Percentiles rank a stretch among this genome's conserved stretches.
These are phyloP conservation scores for Chrysoporthe cubensis DNA, from an alignment of 2,329 filamentous ascomycete species.

Conservation along the genomic window DNA sequence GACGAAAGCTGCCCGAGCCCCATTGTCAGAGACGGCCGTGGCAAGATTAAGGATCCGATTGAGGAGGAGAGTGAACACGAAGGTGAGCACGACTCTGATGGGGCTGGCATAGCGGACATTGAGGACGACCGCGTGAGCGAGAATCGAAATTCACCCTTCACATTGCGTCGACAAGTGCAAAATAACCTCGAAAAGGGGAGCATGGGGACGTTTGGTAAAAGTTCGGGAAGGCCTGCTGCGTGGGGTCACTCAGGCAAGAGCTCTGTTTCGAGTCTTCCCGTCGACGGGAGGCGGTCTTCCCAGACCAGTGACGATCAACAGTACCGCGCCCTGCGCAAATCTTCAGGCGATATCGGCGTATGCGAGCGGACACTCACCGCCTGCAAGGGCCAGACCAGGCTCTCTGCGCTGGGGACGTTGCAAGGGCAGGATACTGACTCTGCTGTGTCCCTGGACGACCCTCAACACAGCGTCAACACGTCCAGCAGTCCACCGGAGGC, in stretches of 20 bases:
- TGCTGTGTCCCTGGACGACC: conserved; percentile 30
- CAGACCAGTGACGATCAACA: background rate
- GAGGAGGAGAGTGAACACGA: background rate
- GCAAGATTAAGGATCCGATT: background rate
- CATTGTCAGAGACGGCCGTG: conserved; percentile 1
- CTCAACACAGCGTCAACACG: conserved; percentile 1
- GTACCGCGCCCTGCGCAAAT: background rate
- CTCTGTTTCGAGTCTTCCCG: background rate
- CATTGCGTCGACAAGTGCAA: conserved; percentile 11
- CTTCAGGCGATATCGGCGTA: background rate
- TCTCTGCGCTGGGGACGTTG: conserved; percentile 27
- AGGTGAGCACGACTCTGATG: background rate
- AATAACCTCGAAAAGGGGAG: background rate
- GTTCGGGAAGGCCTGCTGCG: background rate
- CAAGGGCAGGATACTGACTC: conserved; percentile 23
- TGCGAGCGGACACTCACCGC: conserved; percentile 1
- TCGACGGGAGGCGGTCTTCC: background rate
- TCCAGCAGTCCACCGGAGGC: background rate
- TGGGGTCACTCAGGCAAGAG: background rate
- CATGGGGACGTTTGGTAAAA: conserved; percentile 17
- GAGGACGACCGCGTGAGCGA: conserved; percentile 12
- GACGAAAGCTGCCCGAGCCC: conserved; percentile 20
- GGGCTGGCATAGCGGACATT: conserved; percentile 10
- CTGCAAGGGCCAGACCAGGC: conserved; percentile 19
- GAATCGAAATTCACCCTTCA: background rate